Base-by-base conservation (phyloP, 768 basidiomycete genomes). In the Lactarius tabidus region DNA sequence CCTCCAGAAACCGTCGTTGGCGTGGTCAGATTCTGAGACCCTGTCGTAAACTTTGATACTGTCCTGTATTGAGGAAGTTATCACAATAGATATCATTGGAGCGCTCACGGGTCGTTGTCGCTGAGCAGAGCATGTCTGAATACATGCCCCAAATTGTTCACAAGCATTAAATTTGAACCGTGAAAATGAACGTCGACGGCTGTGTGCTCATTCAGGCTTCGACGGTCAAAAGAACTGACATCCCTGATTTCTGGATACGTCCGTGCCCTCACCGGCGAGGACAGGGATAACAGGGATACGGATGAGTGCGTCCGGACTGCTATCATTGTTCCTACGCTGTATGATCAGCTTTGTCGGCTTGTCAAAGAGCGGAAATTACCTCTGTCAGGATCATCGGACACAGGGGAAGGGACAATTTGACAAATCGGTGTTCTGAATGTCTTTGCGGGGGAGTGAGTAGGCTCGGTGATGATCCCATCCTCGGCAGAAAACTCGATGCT, bases 361-460 rank as follows among this genome's bases (percentile, higher is more conserved):
- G 12, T 64, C 39, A 70, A 56, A 28, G 29, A 7, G 23, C n/a
- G 8, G 14, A 10, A 17, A 54, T 31, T 56, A 68, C 61, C 58
- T 56, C 33, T 45, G 39, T 10, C 33, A 18, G 48, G 36, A 36
- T 55, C 38, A 29, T 33, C 51, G 20, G 65, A 59, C 29, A 35
- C 20, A 1, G 54, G 31, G 28, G 64, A 70, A 18, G 67, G 60
- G 18, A 75, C 73, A 55, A 91, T 77, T 68, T 92, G 90, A 59
- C 80, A 79, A 59, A 93, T 89, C 15, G 90, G 89, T 2, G 89
- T 90, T 23, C 81, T 75, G 65, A 90, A 90, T 2, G 75, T 75
- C 65, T 76, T 75, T 7, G 77, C 71, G 6, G 85, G 77, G 6
- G 67, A 74, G 2, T 77, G 77, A 48, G 72, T 73, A 2, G 86